A percentile compares a stretch with the other conserved stretches of the same genome.
phyloP scores from a whole-genome alignment of 2,329 filamentous ascomycete species.

The Penicillium sp. region DNA sequence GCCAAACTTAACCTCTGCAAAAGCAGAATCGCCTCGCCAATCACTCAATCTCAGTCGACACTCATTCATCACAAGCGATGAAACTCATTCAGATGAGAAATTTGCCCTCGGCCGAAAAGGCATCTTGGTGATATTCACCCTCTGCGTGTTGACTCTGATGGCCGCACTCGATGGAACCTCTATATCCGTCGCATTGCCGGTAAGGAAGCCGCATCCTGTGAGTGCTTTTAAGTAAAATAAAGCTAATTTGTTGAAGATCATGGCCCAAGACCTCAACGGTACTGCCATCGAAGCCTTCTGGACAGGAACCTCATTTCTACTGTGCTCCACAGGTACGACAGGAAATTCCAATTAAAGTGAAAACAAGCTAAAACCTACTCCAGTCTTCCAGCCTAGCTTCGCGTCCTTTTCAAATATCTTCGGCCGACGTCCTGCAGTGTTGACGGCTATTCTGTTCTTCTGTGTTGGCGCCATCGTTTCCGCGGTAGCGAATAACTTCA shows the following conservation, averaged over 20 bases:
- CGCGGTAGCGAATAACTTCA: constrained; percentile 47
- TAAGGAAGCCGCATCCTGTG: neutral
- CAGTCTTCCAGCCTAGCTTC: constrained; percentile 57
- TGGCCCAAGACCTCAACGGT: constrained; percentile 38
- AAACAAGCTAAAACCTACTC: constrained; percentile 11
- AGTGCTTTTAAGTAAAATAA: fast-evolving
- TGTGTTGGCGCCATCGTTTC: constrained; percentile 50
- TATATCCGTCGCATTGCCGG: constrained; percentile 29
- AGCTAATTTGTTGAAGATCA: constrained; percentile 29
- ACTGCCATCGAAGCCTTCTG: constrained; percentile 53
- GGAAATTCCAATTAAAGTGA: neutral
- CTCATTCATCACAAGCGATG: constrained; percentile 1
- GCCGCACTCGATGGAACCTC: constrained; percentile 31
- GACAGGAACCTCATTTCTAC: constrained; percentile 56
- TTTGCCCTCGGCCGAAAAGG: constrained; percentile 26
- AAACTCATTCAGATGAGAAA: constrained; percentile 10
- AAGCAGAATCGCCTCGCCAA: neutral
- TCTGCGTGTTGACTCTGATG: constrained; percentile 28
- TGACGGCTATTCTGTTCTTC: constrained; percentile 48
- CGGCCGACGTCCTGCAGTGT: constrained; percentile 48
- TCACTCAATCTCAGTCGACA: constrained; percentile 9
- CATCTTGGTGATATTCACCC: constrained; percentile 25
- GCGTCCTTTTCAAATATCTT: constrained; percentile 54
- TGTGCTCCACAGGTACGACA: constrained; percentile 36
- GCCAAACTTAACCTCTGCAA: neutral